Evolutionary conservation across 768 basidiomycete species (phyloP).

Genomic region (Boletus rubropictus): DNA sequence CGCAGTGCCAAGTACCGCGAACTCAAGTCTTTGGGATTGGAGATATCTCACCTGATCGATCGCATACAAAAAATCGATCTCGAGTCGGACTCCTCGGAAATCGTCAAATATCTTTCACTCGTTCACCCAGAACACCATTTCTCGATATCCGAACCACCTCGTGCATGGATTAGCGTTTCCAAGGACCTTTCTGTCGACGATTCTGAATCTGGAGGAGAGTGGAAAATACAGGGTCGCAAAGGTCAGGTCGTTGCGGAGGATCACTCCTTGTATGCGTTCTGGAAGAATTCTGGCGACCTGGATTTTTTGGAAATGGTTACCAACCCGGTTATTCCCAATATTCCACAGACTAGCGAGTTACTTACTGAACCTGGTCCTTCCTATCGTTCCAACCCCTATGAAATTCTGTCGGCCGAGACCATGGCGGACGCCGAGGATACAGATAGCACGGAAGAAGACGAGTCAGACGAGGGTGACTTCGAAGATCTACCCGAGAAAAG

Average conservation of each 20-base stretch:
- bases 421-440: neutral
- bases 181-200: slow-evolving; percentile 17
- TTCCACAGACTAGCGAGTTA: neutral
- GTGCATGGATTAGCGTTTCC: slow-evolving; percentile 37
- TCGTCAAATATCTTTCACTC: slow-evolving; percentile 38
- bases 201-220: slow-evolving; percentile 21
- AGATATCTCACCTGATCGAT: slow-evolving; percentile 45
- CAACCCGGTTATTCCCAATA: neutral
- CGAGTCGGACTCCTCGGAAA: slow-evolving; percentile 32
- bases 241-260: slow-evolving; percentile 22
- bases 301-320: slow-evolving; percentile 35
- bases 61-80: slow-evolving; percentile 32
- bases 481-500: slow-evolving; percentile 23
- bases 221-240: slow-evolving; percentile 31
- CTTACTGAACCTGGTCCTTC: slow-evolving; percentile 1
- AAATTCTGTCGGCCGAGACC: slow-evolving; percentile 2
- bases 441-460: neutral
- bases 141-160: slow-evolving; percentile 39
- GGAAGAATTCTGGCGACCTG: slow-evolving; percentile 44
- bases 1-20: slow-evolving; percentile 30
- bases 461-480: slow-evolving; percentile 3
- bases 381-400: slow-evolving; percentile 16
- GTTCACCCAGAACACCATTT: slow-evolving; percentile 47
- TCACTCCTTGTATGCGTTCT: slow-evolving; percentile 43
- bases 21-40: slow-evolving; percentile 41